These are phyloP conservation scores for Cymbidium sinense DNA, from an alignment of 106 monocot genomes.

Conservation along the genomic window DNA sequence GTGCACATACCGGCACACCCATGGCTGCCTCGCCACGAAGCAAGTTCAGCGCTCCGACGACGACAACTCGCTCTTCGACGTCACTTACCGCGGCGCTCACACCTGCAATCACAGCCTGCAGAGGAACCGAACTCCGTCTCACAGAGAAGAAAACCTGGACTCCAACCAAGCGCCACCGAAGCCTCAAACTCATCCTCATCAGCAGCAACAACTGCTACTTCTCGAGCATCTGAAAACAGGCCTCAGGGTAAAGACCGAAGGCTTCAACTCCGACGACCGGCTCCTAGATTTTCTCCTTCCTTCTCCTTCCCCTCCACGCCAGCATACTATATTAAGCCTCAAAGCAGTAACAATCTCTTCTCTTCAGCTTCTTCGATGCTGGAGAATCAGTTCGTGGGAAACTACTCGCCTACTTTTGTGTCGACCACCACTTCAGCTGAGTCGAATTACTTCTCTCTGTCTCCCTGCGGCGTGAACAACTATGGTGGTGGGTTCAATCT, in stretches of 20 bases:
- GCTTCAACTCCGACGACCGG: not conserved
- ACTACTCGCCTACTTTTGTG: slow-evolving; percentile 15
- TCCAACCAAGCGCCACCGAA: not conserved
- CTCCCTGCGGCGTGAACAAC: slow-evolving; percentile 16
- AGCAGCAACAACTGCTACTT: not conserved
- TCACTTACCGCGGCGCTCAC: slow-evolving; percentile 34
- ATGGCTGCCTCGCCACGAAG: slow-evolving; percentile 41
- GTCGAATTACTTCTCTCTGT: slow-evolving; percentile 30
- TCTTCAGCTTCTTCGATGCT: slow-evolving; percentile 6
- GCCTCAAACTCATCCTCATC: not conserved
- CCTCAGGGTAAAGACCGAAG: slow-evolving; percentile 1
- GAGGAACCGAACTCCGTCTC: not conserved
- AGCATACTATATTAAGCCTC: not conserved
- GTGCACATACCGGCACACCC: slow-evolving; percentile 24
- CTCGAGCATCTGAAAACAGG: not conserved
- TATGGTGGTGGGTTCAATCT: not conserved
- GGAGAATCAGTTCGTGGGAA: slow-evolving; percentile 7
- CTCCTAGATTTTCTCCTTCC: slow-evolving; percentile 7
- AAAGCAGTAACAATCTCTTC: slow-evolving; percentile 23
- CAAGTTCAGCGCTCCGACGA: slow-evolving; percentile 34
- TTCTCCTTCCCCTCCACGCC: slow-evolving; percentile 36
- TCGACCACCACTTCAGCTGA: slow-evolving; percentile 29
- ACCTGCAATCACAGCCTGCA: slow-evolving; percentile 12
- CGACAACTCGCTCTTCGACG: slow-evolving; percentile 20
- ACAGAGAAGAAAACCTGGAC: not conserved